These are phyloP conservation scores for Flueggea neowawraea DNA, from an alignment of 441 rosid species.

Conservation along the genomic window DNA sequence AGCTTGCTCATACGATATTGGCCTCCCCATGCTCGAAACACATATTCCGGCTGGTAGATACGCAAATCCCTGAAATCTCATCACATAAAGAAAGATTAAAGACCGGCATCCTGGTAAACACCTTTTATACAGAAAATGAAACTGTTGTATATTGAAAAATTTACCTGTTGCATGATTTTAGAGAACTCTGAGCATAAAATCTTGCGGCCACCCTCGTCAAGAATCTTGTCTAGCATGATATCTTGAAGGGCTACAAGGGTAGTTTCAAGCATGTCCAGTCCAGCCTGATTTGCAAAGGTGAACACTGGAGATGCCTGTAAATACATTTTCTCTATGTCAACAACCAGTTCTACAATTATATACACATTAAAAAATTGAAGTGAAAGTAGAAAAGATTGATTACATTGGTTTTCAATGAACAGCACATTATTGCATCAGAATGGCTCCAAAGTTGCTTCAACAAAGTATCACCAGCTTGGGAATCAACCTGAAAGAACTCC, in stretches of 20 bases:
- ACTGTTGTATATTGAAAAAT: background rate
- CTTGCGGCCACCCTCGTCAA: slow-evolving; percentile 77
- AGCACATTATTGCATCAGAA: slow-evolving; percentile 85
- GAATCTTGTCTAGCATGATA: slow-evolving; percentile 88
- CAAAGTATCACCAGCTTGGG: slow-evolving; percentile 60
- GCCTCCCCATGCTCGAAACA: slow-evolving; percentile 81
- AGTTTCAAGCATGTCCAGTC: slow-evolving; percentile 95
- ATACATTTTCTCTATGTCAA: background rate
- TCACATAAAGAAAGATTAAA: background rate
- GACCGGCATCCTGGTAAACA: too few species aligned
- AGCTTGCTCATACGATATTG: slow-evolving; percentile 77
- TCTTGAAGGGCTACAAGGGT: slow-evolving; percentile 92
- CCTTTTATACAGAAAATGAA: too few species aligned
- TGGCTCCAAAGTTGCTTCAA: slow-evolving; percentile 86
- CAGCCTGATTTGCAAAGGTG: slow-evolving; percentile 95
- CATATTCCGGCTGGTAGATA: slow-evolving; percentile 78
- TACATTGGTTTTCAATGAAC: slow-evolving; percentile 85
- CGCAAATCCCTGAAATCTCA: slow-evolving; percentile 55
- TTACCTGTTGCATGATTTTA: slow-evolving; percentile 93
- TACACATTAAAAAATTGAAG: background rate
- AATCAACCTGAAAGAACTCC: slow-evolving; percentile 49
- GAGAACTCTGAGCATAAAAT: slow-evolving; percentile 76
- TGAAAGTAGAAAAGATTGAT: slow-evolving; percentile 3
- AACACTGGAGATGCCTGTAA: slow-evolving; percentile 83
- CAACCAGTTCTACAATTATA: too few species aligned